Base-by-base conservation (phyloP, 106 monocot species). In the Dactylorhiza incarnata region DNA sequence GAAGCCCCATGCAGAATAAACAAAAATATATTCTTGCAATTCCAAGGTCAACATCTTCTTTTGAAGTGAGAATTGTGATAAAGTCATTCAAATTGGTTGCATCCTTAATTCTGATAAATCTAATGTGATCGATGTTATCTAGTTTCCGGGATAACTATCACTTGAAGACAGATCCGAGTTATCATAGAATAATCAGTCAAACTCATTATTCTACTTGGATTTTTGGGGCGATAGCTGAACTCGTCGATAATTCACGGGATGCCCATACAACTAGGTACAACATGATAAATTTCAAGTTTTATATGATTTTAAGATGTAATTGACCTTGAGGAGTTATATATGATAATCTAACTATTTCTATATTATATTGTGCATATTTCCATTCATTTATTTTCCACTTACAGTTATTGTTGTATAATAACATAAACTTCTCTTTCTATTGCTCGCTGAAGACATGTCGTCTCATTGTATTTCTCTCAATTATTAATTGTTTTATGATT, bases 171-270 rank as follows among this genome's bases (percentile, higher is more conserved):
- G 77, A 84, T 67, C 87, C 87, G 37, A 84, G 79, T 74, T 88
- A 85, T 50, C 58, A 85, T 48, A 79, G 67, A 77, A 88, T 84
- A 22, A 76, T 88, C 4, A 82, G 87, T 76, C 87, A 88, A 53
- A 80, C 82, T 77, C 87, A n/a, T n/a, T n/a, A 85, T 80, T 82
- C 84, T 22, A 29, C n/a, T 16, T 89, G 89, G 89, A 77, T 81
- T 25, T 89, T 89, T 79, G 89, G 89, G 45, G 89, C 89, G 26
- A 77, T 89, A 13, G 89, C 86, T 73, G 89, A 89, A 75, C 83
- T 89, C 29, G 76, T 89, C 46, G 89, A 89, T 49, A 89, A 89
- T 50, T 89, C 89, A 9, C 78, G 81, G 69, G 89, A 89, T 81
- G 89, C 89, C 5, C 74, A 77, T 48, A 81, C 89, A 48, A 73